Evolutionary conservation across 192 early-diverging fungal species (phyloP), one percentile per base, ranked within the genome.

Genomic region (Coemansia sp.): DNA sequence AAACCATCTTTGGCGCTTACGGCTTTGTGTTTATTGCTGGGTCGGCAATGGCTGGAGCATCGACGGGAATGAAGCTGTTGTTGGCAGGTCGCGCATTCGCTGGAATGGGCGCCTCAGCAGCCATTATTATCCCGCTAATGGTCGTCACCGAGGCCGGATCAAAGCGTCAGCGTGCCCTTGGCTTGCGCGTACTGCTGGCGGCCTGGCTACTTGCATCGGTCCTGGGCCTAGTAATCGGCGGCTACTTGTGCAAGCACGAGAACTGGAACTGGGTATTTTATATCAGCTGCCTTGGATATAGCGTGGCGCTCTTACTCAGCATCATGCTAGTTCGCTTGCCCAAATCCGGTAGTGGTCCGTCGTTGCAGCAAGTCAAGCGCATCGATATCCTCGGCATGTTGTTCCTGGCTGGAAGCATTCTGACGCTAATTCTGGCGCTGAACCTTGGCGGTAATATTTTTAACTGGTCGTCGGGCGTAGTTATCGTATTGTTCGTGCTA

Each of bases 381-480:
- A 61, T 89, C n/a, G 87, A 89, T 68, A 48, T 72, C n/a, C 34
- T 74, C 3, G 88, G 88, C 39, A 84, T 76, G 10, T 10, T 85
- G 10, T 61, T 87, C 44, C 64, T 86, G 57, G 27, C 74, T 21
- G 75, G 74, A 1, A 67, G 70, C 31, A 76, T 77, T 36, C 44
- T 89, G 31, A 69, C 76, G 12, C 61, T 89, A 29, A 72, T 82
- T 5, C 80, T 89, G 65, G 88, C 83, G 23, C 71, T 89, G 23
- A 87, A 86, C 63, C 85, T 82, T 69, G 88, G 87, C 61, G 87
- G 86, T 25, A 84, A 84, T 25, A 67, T 84, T 9, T 85, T 84
- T 58, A 76, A 80, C 1, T 95, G 93, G 94, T 81, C 75, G 17
- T 84, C 85, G 3, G 81, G 85, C 19, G 64, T 86, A 9, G 83